Conservation (phyloP, 2,329 filamentous ascomycete species). For the Penicillium polonicum region DNA sequence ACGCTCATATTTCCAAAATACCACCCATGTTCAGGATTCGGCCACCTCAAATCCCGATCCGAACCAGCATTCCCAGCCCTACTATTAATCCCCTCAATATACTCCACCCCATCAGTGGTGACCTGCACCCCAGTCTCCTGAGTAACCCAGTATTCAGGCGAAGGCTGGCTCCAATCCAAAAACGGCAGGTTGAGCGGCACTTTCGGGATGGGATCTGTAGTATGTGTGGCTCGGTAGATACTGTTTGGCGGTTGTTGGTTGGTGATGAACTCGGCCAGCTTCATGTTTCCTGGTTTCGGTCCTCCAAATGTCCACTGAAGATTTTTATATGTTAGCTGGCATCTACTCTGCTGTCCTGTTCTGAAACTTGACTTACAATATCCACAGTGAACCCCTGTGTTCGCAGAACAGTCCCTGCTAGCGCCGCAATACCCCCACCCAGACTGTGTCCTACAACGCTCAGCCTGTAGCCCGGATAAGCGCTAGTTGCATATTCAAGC, state of each 20-base stretch:
- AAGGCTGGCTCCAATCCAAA: conserved; percentile 2
- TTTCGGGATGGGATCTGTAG: not conserved
- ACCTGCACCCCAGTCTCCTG: not conserved
- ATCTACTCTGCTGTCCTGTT: not conserved
- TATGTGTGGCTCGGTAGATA: conserved; percentile 1
- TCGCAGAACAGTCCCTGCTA: not conserved
- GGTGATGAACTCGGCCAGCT: conserved; percentile 5
- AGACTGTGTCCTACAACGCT: not conserved
- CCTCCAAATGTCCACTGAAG: conserved; percentile 2
- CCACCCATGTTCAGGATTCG: conserved; percentile 1
- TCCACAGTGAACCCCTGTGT: not conserved
- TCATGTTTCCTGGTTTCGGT: not conserved
- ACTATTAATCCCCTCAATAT: conserved; percentile 1
- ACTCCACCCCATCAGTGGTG: not conserved
- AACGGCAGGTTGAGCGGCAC: not conserved
- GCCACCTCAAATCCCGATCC: not conserved
- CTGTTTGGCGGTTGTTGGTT: not conserved
- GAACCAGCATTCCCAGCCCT: not conserved
- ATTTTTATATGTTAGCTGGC: not conserved
- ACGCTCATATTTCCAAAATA: conserved; percentile 3
- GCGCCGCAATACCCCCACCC: not conserved
- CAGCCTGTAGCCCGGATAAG: not conserved
- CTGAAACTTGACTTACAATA: not conserved
- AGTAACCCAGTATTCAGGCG: conserved; percentile 6
- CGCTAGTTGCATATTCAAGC: not conserved